Evolutionary conservation across 78 protist genomes (phyloP).

Genomic region (Dictyostelium discoideum): DNA sequence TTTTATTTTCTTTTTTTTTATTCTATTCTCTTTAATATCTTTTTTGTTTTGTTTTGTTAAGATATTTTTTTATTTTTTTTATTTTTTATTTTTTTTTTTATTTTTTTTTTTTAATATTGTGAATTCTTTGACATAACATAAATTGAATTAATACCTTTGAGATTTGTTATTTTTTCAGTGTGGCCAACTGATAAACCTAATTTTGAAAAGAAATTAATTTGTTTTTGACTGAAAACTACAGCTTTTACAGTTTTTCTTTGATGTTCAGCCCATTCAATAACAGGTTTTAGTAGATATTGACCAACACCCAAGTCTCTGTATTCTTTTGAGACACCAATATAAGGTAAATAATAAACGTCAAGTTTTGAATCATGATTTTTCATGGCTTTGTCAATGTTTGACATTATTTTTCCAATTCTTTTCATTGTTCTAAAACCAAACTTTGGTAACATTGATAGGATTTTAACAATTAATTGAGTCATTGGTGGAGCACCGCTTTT

Average conservation of each 20-base stretch:
- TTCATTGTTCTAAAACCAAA: slow-evolving; percentile 32
- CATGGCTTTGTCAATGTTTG: neutral
- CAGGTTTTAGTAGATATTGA: slow-evolving; percentile 34
- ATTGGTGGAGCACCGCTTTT: slow-evolving; percentile 21
- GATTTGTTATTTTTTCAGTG: neutral
- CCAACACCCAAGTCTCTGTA: slow-evolving; percentile 38
- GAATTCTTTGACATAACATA: slow-evolving; percentile 17
- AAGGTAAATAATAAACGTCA: slow-evolving; percentile 22
- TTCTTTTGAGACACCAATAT: slow-evolving; percentile 37
- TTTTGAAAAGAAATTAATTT: slow-evolving; percentile 21
- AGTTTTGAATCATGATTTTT: neutral
- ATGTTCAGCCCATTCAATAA: slow-evolving; percentile 55
- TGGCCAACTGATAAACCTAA: slow-evolving; percentile 10
- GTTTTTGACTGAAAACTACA: neutral
- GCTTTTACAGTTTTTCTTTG: neutral
- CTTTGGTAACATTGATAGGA: slow-evolving; percentile 44
- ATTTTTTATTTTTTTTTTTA: no score
- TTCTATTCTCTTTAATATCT: no score
- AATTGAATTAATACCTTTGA: slow-evolving; percentile 41
- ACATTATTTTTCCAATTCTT: slow-evolving; percentile 31
- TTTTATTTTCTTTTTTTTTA: no score
- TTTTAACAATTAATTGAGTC: slow-evolving; percentile 2
- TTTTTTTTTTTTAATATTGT: neutral
- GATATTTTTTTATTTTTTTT: no score
- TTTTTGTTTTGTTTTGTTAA: no score